These are phyloP conservation scores for Heliamphora pulchella DNA, from an alignment of 179 eudicot species.

Conservation along the genomic window DNA sequence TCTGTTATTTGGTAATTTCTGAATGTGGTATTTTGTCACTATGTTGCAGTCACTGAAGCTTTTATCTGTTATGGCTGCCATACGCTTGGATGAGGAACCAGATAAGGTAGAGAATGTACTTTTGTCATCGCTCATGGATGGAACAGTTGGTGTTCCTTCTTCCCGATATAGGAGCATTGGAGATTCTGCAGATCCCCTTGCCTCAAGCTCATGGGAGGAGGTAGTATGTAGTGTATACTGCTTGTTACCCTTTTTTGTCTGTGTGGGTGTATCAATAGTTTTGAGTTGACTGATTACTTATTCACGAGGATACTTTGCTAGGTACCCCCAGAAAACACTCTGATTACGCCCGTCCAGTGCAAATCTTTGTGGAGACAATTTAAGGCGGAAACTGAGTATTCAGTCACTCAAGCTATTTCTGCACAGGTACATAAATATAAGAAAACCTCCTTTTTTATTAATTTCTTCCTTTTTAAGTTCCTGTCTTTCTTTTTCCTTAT, in stretches of 20 bases:
- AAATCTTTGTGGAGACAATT: slow-evolving; percentile 40
- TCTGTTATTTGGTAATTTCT: not conserved
- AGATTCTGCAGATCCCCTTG: slow-evolving; percentile 30
- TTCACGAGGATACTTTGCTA: slow-evolving; percentile 5
- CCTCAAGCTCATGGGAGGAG: slow-evolving; percentile 42
- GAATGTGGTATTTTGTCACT: not conserved
- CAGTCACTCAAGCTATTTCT: slow-evolving; percentile 37
- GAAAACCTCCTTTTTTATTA: not conserved
- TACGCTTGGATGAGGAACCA: slow-evolving; percentile 26
- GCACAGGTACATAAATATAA: slow-evolving; percentile 33
- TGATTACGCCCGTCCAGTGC: slow-evolving; percentile 45
- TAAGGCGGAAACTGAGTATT: slow-evolving; percentile 35
- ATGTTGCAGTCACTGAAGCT: slow-evolving; percentile 29
- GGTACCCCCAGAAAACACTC: slow-evolving; percentile 28
- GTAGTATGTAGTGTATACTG: slow-evolving; percentile 15
- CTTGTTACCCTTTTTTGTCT: not conserved
- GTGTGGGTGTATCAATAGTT: slow-evolving; percentile 3
- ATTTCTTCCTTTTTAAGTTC: not conserved
- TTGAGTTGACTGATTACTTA: slow-evolving; percentile 4
- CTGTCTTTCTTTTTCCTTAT: not conserved
- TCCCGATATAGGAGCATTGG: slow-evolving; percentile 19
- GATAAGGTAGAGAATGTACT: slow-evolving; percentile 30
- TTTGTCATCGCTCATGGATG: slow-evolving; percentile 26
- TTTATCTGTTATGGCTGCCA: slow-evolving; percentile 31
- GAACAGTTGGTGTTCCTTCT: slow-evolving; percentile 14